Base-by-base conservation (phyloP, 2,329 filamentous ascomycete species). In the Cytospora chrysosperma region DNA sequence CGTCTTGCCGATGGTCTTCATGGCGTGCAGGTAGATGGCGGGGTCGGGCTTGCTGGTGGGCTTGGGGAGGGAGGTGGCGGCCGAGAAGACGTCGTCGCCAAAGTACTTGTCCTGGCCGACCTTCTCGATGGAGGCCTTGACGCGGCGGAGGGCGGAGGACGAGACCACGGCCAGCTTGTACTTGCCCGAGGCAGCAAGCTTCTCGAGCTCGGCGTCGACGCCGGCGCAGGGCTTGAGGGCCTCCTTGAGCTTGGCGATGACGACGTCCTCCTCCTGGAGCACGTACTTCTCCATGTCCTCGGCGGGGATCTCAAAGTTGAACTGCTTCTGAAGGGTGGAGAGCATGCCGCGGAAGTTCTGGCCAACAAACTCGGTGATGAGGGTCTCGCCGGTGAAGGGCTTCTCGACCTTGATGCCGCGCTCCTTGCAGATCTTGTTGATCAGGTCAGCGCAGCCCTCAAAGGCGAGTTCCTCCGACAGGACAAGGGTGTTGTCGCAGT, bases 341-440 rank as follows among this genome's bases (percentile, higher is more conserved):
- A 96, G 88, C 91, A 96, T 96, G 77, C 92, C 91, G 70, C 92
- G 91, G 85, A 96, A 97, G 84, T 96, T 96, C 76, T 95, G 90
- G 71, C 93, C 93, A 70, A 97, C 92, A 72, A 96, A 97, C 79
- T 96, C 91, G 70, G 83, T 81, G 78, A 96, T 91, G 68, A 97
- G 88, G 65, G 87, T 83, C 55, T 88, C 85, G 72, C 90, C 90
- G 4, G 90, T 93, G 81, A 96, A 97, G 74, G 84, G 86, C 70
- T 86, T 82, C 32, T 75, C 69, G 65, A 71, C 65, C 28, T 81
- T 72, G 71, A 92, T 81, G 70, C 82, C 79, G 27, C 53, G 63
- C 72, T 89, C 83, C 70, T 83, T 82, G 75, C 94, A 87, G 75
- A 96, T 91, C 76, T 92, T 82, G 79, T 97, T 97, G 82, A 92